These are phyloP conservation scores for Pecoramyces ruminantium DNA, from an alignment of 192 early-diverging fungal genomes.

Conservation along the genomic window DNA sequence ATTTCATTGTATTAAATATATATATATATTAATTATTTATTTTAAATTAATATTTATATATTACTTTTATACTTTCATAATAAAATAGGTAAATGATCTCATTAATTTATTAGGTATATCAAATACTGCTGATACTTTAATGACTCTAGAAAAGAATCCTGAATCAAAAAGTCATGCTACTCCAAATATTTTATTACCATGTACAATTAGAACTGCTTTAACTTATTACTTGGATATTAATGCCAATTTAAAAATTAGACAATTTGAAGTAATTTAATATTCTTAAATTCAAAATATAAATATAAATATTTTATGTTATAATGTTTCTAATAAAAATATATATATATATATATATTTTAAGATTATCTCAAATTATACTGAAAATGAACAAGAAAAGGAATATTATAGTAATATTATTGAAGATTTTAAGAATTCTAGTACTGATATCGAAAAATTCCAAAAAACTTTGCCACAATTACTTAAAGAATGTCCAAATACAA, in stretches of 20 bases:
- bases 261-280: constrained; percentile 18
- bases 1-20: too few relatives aligned
- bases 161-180: neutral
- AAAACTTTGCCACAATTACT: neutral
- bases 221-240: constrained; percentile 84
- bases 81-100: neutral
- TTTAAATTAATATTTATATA: too few relatives aligned
- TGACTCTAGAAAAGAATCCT: neutral
- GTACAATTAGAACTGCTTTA: constrained; percentile 62
- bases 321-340: too few relatives aligned
- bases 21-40: too few relatives aligned
- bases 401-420: neutral
- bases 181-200: constrained; percentile 61
- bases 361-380: neutral
- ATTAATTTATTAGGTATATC: neutral
- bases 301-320: too few relatives aligned
- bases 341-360: neutral
- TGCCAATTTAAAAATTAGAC: constrained; percentile 33
- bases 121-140: neutral
- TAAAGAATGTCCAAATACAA: neutral
- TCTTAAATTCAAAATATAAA: neutral
- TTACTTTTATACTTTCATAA: neutral
- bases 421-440: neutral
- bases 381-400: neutral
- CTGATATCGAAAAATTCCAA: neutral